Evolutionary conservation across 805 yeast genomes (phyloP).

Genomic region (Wickerhamiella domercqiae): DNA sequence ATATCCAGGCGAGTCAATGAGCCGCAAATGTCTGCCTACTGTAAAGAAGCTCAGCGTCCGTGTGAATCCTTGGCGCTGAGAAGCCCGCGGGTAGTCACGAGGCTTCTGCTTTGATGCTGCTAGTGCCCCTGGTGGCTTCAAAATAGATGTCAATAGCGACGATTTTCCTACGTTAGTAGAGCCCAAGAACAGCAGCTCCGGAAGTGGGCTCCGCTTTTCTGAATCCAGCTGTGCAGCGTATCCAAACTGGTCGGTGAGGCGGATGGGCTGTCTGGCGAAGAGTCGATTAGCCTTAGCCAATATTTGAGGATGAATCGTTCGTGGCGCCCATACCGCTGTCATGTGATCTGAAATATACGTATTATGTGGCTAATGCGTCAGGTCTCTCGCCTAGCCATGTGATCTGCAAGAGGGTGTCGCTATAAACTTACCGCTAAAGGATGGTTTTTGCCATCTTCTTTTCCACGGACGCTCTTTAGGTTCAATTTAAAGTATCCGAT

Average conservation of each 20-base stretch:
- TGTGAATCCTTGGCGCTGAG: conserved; percentile 38
- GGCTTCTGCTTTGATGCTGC: conserved; percentile 17
- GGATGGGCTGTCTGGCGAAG: conserved; percentile 17
- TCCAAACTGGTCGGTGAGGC: conserved; percentile 21
- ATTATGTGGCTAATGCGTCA: no score
- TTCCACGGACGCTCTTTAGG: no score
- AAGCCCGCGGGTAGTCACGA: conserved; percentile 30
- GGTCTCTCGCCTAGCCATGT: no score
- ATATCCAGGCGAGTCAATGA: conserved; percentile 85
- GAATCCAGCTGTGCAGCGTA: conserved; percentile 13
- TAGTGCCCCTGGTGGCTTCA: conserved; percentile 6
- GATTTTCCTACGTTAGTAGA: conserved; percentile 82
- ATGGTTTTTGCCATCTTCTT: no score
- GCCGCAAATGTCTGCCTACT: conserved; percentile 43
- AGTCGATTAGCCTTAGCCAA: conserved; percentile 19
- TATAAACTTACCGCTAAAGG: no score
- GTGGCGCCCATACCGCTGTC: conserved; percentile 9
- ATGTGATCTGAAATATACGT: no score
- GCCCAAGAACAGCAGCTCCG: conserved; percentile 67
- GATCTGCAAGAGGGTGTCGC: no score
- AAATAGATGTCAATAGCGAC: conserved; percentile 47
- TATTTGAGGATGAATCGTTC: background rate
- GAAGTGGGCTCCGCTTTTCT: conserved; percentile 25
- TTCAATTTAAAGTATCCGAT: no score
- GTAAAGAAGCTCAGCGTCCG: conserved; percentile 56